Percentiles rank a stretch among this genome's conserved stretches.
These are phyloP conservation scores for Globisporangium perplexum DNA, from an alignment of 352 stramenopile genomes.

Conservation along the genomic window DNA sequence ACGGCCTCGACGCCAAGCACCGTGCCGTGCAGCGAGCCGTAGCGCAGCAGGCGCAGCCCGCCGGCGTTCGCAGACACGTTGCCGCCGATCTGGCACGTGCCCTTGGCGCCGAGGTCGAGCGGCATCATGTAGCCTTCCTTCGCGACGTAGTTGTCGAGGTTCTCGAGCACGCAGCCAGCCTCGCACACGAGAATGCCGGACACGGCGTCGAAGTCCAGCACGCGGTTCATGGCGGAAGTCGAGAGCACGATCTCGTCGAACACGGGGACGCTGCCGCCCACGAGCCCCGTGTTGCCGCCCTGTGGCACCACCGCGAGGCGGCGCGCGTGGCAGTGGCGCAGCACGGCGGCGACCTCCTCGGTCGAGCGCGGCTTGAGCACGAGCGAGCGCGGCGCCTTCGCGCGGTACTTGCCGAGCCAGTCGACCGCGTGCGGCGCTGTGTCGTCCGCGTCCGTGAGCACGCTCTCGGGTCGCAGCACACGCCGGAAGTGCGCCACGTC, in stretches of 20 bases:
- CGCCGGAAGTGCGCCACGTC: conserved; percentile 64
- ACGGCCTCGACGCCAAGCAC: conserved; percentile 95
- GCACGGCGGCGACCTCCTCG: conserved; percentile 81
- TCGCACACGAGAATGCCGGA: conserved; percentile 81
- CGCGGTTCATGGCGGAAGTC: conserved; percentile 87
- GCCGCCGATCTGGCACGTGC: conserved; percentile 96
- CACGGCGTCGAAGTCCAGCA: conserved; percentile 89
- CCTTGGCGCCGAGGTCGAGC: conserved; percentile 96
- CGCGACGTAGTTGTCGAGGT: conserved; percentile 87
- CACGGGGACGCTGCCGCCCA: conserved; percentile 90
- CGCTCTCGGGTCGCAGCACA: conserved; percentile 47
- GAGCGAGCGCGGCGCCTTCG: conserved; percentile 46
- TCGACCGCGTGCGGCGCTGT: conserved; percentile 69
- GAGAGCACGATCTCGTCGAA: conserved; percentile 94
- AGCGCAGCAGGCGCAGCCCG: conserved; percentile 91
- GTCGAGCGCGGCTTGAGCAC: conserved; percentile 87
- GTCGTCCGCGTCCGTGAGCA: conserved; percentile 66
- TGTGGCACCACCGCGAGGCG: conserved; percentile 92
- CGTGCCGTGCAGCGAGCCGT: conserved; percentile 92
- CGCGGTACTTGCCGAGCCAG: conserved; percentile 86
- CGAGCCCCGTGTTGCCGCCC: conserved; percentile 96
- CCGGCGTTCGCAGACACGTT: conserved; percentile 96
- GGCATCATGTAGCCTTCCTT: conserved; percentile 90
- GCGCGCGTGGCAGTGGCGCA: conserved; percentile 91
- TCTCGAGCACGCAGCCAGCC: conserved; percentile 93